Evolutionary conservation across 2,329 filamentous ascomycete species (phyloP), one percentile per base, ranked within the genome.

Genomic region (Claviceps monticola): DNA sequence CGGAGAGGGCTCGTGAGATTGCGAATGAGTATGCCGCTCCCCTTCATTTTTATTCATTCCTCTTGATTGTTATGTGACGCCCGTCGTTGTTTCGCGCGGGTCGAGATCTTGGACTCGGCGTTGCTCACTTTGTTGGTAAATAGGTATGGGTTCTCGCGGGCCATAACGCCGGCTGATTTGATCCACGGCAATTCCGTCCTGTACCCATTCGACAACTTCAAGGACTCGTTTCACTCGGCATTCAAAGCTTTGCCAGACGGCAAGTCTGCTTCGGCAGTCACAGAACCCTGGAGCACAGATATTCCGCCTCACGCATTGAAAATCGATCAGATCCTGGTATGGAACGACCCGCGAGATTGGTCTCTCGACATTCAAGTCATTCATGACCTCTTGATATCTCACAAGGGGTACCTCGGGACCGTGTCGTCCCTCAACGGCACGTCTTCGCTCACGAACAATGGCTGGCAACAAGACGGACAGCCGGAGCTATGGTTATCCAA

Each of bases 291-390:
- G 53, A 62, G 65, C 42, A 60, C 55, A 7, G 54, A 58, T 62
- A 71, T 67, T 56, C 69, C 55, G 50, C 61, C 51, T 0, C 62
- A 70, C 9, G 67, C 73, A 9, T 74, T 91, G 47, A 89, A 88
- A 59, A 84, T 98, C 58, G 88, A 95, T 62, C 89, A 90, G 29
- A 80, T 97, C 29, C 85, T 97, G 61, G 85, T 96, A 6, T 96
- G 91, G 75, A 95, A 95, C 65, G 93, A 97, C 67, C 90, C 93
- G 3, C 80, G 93, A 52, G 93, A 98, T 71, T 98, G 93, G 93
- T 89, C 86, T 1, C 76, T 96, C 9, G 91, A 97, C 66, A 81
- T 82, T 2, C 86, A 95, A 63, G 72, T 97, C 59, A 84, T 97
- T 53, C 63, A 85, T 51, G 93, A 98, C 66, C 71, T 95, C 11